Base-by-base conservation (phyloP, 306 rosid genomes). In the Carpinus viminea region DNA sequence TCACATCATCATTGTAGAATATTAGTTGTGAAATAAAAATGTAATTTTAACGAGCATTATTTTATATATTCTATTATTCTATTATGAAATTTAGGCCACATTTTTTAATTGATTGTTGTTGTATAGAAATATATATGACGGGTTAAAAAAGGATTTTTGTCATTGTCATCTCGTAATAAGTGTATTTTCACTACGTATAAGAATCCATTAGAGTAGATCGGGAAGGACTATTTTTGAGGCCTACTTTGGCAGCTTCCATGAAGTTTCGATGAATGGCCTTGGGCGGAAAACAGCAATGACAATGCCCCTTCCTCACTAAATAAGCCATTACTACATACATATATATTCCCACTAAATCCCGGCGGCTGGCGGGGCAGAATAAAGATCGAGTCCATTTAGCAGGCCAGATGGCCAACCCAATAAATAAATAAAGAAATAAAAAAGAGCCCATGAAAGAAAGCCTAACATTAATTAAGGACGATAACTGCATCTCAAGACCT, bases 181-280 rank as follows among this genome's bases (percentile, higher is more conserved):
- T 79, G 72, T 80, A 70, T 74, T 85, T 64, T 72, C 65, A 75
- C 74, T 65, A 70, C 66, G 77, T 83, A 65, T 84, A 76, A 84
- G 86, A 41, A 41, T 41, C 45, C 45, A 84, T 70, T 56, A 77
- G 75, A 54, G 36, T 28, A 71, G 81, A 85, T 72, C 75, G 83
- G 56, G 76, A 55, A 45, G 82, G 80, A 47, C 54, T 78, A 76
- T 74, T 81, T 57, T 48, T 78, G 83, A 81, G 86, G 84, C 76
- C 74, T 43, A 47, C 78, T 71, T 60, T 75, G 55, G 86, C 81
- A 88, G 12, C 80, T 83, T 85, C 91, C 82, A 52, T 83, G 89
- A 88, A 83, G 43, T 80, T 88, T 85, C 91, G 48, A 66, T 74
- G 55, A 68, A 41, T 21, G 51, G 51, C 48, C 10, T 41, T 68